Base-by-base conservation (phyloP, 1,139 yeast species). In the Debaryomycetaceae sp. region DNA sequence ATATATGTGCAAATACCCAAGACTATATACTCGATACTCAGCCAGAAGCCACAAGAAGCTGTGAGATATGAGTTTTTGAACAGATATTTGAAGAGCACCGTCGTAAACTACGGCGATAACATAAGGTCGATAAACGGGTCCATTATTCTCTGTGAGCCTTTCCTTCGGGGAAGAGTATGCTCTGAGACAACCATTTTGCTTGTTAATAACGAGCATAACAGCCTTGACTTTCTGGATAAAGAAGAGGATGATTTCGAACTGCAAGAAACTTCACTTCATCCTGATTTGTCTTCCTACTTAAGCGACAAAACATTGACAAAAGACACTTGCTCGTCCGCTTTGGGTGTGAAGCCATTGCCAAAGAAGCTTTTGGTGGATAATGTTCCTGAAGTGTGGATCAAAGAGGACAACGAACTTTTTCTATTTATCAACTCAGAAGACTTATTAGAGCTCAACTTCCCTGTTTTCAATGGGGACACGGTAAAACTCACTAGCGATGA, bases 61-160 rank as follows among this genome's bases (percentile, higher is more conserved):
- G 55, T 65, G 8, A 62, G 67, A 40, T 49, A 63, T 3, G 61
- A 58, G 36, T 64, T 62, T 46, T 46, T 51, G 36, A 52, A 46
- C 29, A 61, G 50, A 41, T 72, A 51, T 44, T 57, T 57, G 37
- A 52, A 16, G 6, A 55, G 46, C 42, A 55, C 48, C n/a, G 63
- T 72, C 13, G 63, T 71, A 2, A 52, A 61, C 32, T 58, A 59
- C 22, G 64, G 63, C 28, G 73, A 68, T 41, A 39, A 52, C 3
- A 55, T 78, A 3, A 54, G 73, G 44, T 54, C 57, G n/a, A 55
- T 78, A 22, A 71, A 75, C 49, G 85, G 83, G 3, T 53, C 52
- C 6, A 73, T 86, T 5, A 57, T 76, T 6, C 71, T 82, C 28
- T 78, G 89, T 55, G 95, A 85, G 48, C 95, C 95, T 0, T 71